Evolutionary conservation across 2,329 filamentous ascomycete genomes (phyloP).

Genomic region (Stagonosporopsis rhizophila): DNA sequence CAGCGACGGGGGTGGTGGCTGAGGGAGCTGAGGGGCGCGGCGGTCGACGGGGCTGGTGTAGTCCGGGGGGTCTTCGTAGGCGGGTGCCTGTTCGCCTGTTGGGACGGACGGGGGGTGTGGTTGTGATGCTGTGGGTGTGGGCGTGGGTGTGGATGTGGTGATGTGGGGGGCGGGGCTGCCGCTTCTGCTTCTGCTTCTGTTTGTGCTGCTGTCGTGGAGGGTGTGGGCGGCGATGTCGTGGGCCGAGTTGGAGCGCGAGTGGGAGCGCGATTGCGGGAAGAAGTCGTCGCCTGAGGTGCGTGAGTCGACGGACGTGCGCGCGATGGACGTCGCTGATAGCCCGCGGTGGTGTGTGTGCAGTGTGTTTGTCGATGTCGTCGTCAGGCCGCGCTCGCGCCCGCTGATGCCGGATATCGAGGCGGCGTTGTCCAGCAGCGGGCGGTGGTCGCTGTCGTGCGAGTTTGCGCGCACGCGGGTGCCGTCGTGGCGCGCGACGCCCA

Average conservation of each 20-base stretch:
- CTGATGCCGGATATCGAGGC: constrained; percentile 62
- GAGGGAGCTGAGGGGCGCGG: constrained; percentile 45
- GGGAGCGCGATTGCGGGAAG: constrained; percentile 28
- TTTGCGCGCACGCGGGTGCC: constrained; percentile 77
- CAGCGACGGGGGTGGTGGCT: not conserved
- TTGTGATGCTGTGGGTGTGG: constrained; percentile 32
- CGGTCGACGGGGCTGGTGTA: constrained; percentile 53
- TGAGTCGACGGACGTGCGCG: constrained; percentile 44
- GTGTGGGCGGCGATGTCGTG: constrained; percentile 42
- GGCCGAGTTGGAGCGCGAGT: constrained; percentile 27
- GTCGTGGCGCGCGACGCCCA: constrained; percentile 79
- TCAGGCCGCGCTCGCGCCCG: constrained; percentile 31
- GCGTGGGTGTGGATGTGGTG: constrained; percentile 21
- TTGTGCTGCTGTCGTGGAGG: constrained; percentile 25
- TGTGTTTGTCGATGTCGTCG: constrained; percentile 28
- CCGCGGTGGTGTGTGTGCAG: constrained; percentile 51
- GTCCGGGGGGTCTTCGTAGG: constrained; percentile 58
- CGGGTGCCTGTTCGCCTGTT: constrained; percentile 43
- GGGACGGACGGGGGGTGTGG: constrained; percentile 24
- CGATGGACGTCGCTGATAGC: constrained; percentile 52
- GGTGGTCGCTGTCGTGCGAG: constrained; percentile 74
- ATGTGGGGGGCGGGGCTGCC: constrained; percentile 34
- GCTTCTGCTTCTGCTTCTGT: constrained; percentile 45
- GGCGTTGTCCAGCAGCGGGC: constrained; percentile 74
- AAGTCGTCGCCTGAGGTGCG: constrained; percentile 49